Base-by-base conservation (phyloP, 139 green algal species). In the Chlamydomonas sp. region DNA sequence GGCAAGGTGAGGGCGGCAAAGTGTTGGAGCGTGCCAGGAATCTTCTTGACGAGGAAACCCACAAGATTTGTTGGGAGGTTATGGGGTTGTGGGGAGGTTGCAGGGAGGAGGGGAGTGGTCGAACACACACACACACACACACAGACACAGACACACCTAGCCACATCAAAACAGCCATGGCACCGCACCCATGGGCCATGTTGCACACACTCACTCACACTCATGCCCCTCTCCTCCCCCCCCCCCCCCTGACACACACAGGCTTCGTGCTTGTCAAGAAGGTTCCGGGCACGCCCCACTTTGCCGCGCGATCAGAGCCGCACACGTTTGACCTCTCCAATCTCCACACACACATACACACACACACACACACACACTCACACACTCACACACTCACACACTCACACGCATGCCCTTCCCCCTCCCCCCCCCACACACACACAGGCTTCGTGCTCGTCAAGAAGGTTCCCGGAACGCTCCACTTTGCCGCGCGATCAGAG, bases 381-480 rank as follows among this genome's bases (percentile, higher is more conserved):
- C 13, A 54, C 43, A 13, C 20, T 26, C 43, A 13, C 43, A 54
- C 13, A n/a, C n/a, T n/a, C n/a, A n/a, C n/a, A n/a, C n/a, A n/a
- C n/a, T n/a, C n/a, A n/a, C n/a, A n/a, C n/a, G n/a, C n/a, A 28
- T 30, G 20, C 54, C 20, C 54, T 63, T 13, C 54, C 54, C 54
- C 13, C 20, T 63, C 29, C 54, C 22, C 20, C 22, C 29, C 29
- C 22, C 43, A n/a, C 50, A 20, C 50, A 28, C 24, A 26, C 68
- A 73, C 89, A 75, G 93, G 93, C 13, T 97, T 98, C 84, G 88
- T 97, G 47, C 82, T 97, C 47, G 93, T 97, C 37, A 97, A 98
- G 80, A 98, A 98, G 86, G 94, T 98, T 29, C 90, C 90, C 0
- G 90, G 90, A 31, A 94, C 89, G 8, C 70, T 96, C 43, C 89